Evolutionary conservation across 1,139 yeast genomes (phyloP).

Genomic region (Pneumocystis oryctolagi): DNA sequence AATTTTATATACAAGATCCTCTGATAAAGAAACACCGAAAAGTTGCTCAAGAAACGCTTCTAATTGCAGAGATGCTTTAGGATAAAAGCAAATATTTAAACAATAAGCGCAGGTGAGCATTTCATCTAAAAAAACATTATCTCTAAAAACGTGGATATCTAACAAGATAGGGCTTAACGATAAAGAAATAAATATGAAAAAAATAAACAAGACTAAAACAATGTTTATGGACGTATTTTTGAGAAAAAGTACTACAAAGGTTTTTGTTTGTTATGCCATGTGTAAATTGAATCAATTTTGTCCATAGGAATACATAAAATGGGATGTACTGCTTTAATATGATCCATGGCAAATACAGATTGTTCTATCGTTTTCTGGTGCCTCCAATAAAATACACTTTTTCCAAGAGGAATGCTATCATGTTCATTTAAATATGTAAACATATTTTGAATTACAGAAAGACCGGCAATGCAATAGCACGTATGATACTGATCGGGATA

Average conservation of each 20-base stretch:
- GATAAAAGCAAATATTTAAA: not conserved
- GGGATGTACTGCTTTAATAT: slow-evolving; percentile 38
- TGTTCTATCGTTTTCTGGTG: slow-evolving; percentile 14
- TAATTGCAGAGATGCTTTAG: not conserved
- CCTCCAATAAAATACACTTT: slow-evolving; percentile 18
- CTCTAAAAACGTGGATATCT: not conserved
- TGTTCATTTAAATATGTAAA: slow-evolving; percentile 20
- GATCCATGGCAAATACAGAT: slow-evolving; percentile 16
- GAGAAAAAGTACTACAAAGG: not conserved
- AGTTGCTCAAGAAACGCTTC: not conserved
- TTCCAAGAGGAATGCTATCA: slow-evolving; percentile 19
- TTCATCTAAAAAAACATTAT: not conserved
- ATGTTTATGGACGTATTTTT: not conserved
- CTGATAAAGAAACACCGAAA: not conserved
- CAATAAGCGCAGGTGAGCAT: not conserved
- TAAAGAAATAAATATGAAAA: too few species aligned
- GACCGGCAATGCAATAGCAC: slow-evolving; percentile 66
- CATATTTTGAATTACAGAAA: slow-evolving; percentile 51
- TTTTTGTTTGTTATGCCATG: slow-evolving; percentile 5
- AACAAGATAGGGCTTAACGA: too few species aligned
- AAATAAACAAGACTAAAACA: not conserved
- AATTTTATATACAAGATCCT: not conserved
- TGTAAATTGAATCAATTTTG: slow-evolving; percentile 21
- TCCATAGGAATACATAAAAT: slow-evolving; percentile 47
- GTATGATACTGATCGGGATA: slow-evolving; percentile 78